Evolutionary conservation across 1,284 basidiomycete species (phyloP).

Genomic region (Volvariella surrecta): DNA sequence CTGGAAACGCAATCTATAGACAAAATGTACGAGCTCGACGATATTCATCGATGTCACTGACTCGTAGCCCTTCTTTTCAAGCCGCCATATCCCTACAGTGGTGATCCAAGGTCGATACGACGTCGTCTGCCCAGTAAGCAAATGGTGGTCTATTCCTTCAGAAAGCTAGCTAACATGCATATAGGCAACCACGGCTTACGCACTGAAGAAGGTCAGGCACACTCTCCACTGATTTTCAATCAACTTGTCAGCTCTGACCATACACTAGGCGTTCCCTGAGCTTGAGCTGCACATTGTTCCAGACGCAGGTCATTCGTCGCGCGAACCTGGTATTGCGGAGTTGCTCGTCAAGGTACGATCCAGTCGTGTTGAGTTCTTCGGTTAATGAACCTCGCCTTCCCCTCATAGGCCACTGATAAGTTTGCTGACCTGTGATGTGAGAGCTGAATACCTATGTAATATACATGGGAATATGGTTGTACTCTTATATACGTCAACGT

Average conservation of each 20-base stretch:
- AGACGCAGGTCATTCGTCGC: constrained; percentile 88
- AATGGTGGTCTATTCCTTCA: constrained; percentile 1
- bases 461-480: no score
- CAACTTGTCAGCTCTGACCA: no score
- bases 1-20: constrained; percentile 79
- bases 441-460: background rate
- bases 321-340: constrained; percentile 69
- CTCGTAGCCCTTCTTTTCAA: constrained; percentile 20
- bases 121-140: constrained; percentile 65
- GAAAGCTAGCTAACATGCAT: constrained; percentile 1
- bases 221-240: background rate
- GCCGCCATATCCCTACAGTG: constrained; percentile 77
- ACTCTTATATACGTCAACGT: no score
- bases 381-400: constrained; percentile 1
- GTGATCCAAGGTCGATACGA: constrained; percentile 87
- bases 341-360: constrained; percentile 60
- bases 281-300: constrained; percentile 72
- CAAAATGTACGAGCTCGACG: constrained; percentile 61
- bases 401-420: constrained; percentile 31
- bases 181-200: constrained; percentile 72
- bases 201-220: constrained; percentile 54
- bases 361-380: background rate
- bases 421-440: constrained; percentile 28
- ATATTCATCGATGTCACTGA: constrained; percentile 3
- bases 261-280: constrained; percentile 64